Evolutionary conservation across 2,329 filamentous ascomycete genomes (phyloP), one percentile per base, ranked within the genome.

Genomic region (Fusarium sp.): DNA sequence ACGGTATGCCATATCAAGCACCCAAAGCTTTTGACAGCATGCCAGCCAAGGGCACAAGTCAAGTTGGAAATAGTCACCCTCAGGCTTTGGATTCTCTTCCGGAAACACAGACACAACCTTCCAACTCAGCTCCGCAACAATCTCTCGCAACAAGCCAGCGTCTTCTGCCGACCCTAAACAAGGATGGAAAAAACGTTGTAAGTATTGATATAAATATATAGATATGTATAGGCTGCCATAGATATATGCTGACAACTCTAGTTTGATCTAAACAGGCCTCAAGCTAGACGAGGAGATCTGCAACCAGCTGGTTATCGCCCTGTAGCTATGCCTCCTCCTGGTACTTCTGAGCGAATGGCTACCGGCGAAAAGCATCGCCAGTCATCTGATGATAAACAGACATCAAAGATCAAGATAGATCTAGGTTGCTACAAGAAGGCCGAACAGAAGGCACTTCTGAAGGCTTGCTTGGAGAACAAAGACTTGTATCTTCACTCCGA

Each of bases 271-370:
- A 18, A 7, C 0, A 44, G n/a, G 7, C 36, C 54, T 4, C 55
- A 54, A 13, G 17, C 11, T 5, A 56, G 24, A 44, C 67, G 75
- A 17, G 74, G 74, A 4, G 75, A 77, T 17, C 24, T 77, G 3
- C 41, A 51, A 10, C 33, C 57, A 0, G 35, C 11, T 33, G 42
- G 44, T 10, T 28, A 52, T 18, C 33, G 24, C 22, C 57, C 24
- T 5, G 3, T 41, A 28, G 35, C 20, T 28, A 22, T 22, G n/a
- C 51, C 11, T 5, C 51, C 14, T 2, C 20, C 35, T 0, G 24
- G 9, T 26, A 5, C 18, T 26, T 6, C 35, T 22, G 31, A 5
- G 11, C 14, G 1, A 10, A 4, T 5, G 10, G 12, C 6, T 2
- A 2, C 11, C 7, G 7, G 20, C 2, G 22, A 35, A 7, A 12